Base-by-base conservation (phyloP, 2,329 filamentous ascomycete species). In the Tolypocladium sp. region DNA sequence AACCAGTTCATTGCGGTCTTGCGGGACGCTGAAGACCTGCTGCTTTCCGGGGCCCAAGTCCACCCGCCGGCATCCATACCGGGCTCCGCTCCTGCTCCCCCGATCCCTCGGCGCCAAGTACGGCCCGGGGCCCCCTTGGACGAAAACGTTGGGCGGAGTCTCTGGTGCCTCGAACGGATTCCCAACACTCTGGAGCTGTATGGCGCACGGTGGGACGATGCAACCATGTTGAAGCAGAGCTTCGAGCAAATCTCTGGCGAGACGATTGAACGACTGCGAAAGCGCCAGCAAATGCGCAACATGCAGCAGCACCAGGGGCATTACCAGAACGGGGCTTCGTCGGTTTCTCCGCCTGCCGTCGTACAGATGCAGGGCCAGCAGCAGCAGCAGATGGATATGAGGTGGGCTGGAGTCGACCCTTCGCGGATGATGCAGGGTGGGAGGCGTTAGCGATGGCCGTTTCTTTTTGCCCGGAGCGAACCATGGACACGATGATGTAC, bases 1-100 rank as follows among this genome's bases (percentile, higher is more conserved):
- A 84, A 79, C 61, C 85, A 88, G 65, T 82, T 88, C 60, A 72
- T 86, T 20, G 82, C 83, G 1, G 82, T 87, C 9, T 71, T 88
- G n/a, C 76, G 76, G 4, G 82, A 84, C 61, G 78, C 81, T 1
- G 80, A 81, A 57, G 81, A 86, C 51, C 71, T 82, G 61, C 76
- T 87, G 3, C 73, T 87, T 8, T 78, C 80, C 0, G 80, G 79
- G 7, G 68, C 76, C 2, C 73, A 73, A 0, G 74, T 82, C 2
- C 74, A 79, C 1, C 71, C 77, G 17, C 79, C 80, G 0, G 69
- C 77, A 8, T 74, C 76, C 12, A 69, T 75, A 2, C 74, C 77
- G 0, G 80, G 80, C 25, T 78, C 78, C 38, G 76, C 77, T 2
- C 70, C 78, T 33, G 76, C 82, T 0, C 82, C 82, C 2, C 82